phyloP scores from a whole-genome alignment of 2,329 filamentous ascomycete genomes.

The Chrysosporium queenslandicum region DNA sequence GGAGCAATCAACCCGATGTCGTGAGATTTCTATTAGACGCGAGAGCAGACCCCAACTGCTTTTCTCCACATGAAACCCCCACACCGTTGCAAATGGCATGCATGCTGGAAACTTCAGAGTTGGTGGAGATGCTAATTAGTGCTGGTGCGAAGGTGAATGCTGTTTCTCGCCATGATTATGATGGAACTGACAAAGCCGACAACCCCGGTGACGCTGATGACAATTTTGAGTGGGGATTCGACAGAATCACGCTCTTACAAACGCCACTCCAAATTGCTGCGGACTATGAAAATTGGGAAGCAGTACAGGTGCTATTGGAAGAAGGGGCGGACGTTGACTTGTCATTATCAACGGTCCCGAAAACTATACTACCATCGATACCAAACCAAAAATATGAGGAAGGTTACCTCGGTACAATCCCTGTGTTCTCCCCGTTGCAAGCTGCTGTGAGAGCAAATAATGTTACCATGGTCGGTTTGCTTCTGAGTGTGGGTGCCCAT shows the following conservation, averaged over 20 bases:
- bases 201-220: too few relatives aligned
- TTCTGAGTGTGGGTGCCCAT: conserved; percentile 17
- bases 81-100: conserved; percentile 6
- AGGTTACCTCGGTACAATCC: too few relatives aligned
- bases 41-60: conserved; percentile 16
- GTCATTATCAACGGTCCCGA: conserved; percentile 3
- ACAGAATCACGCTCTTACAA: too few relatives aligned
- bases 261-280: conserved; percentile 20
- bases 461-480: conserved; percentile 18
- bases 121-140: conserved; percentile 8
- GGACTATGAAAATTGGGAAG: conserved; percentile 15
- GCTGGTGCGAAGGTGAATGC: conserved; percentile 5
- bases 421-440: conserved; percentile 19
- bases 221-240: too few relatives aligned
- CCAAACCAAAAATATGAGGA: too few relatives aligned
- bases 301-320: conserved; percentile 20
- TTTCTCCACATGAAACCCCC: conserved; percentile 6
- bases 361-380: conserved; percentile 3
- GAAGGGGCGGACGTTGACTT: conserved; percentile 20
- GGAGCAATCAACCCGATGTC: conserved; percentile 10
- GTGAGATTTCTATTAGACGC: conserved; percentile 16
- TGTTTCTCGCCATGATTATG: neutral
- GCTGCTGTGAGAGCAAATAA: conserved; percentile 16
- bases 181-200: neutral
- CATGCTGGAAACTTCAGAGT: neutral